Evolutionary conservation across 192 early-diverging fungal species (phyloP), one percentile per base, ranked within the genome.

Genomic region (Radiomyces spectabilis): DNA sequence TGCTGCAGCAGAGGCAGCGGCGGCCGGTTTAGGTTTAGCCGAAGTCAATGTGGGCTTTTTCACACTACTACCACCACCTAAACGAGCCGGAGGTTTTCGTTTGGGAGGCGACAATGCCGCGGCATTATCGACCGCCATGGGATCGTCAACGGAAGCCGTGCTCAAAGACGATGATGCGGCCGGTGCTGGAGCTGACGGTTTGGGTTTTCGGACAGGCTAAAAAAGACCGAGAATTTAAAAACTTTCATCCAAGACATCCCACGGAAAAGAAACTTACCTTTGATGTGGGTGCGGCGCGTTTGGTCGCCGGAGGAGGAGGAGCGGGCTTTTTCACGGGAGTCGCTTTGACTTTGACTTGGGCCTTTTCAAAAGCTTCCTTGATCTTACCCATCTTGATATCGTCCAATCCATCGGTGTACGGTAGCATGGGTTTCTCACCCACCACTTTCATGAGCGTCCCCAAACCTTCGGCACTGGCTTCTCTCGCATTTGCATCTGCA

Each of bases 361-460:
- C 95, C 75, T 93, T 90, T 22, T 89, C 91, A 30, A 66, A 90
- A 42, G 75, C 88, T 55, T 98, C 95, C 56, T 76, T 83, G 26
- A 98, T 79, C 73, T 98, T 98, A 8, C 74, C 81, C 51, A 74
- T 73, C 69, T 92, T 96, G 44, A 88, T 82, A 63, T 92, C 84
- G 54, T 98, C 97, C 31, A 99, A 53, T 4, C 84, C 80, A 30
- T 93, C 94, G 10, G 89, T 61, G 65, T 83, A 89, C 0, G 80
- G 65, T 44, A 87, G 53, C 60, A 92, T 65, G 4, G 80, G 70
- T 13, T 86, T 85, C 38, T 94, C 91, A 2, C 88, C 85, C 5
- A 93, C 85, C 15, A 88, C 75, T 64, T 91, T 91, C 74, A 93
- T 88, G 46, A 99, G 64, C 0, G 89, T 93, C 5, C 93, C 97